These are phyloP conservation scores for Auriscalpium microsporum DNA, from an alignment of 768 basidiomycete genomes.

Conservation along the genomic window DNA sequence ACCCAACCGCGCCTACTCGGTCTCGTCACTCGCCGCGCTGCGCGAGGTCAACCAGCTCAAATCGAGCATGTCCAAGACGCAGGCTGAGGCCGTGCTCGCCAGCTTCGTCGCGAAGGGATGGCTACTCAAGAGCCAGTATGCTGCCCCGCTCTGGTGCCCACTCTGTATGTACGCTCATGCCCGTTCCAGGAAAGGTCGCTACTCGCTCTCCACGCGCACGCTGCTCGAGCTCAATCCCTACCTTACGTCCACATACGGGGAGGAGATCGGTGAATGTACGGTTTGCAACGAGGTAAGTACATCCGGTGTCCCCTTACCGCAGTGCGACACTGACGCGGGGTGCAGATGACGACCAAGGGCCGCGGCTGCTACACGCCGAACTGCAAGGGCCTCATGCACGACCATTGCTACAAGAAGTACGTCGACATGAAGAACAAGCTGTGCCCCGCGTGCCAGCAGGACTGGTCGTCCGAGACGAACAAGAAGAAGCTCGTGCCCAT, in stretches of 20 bases:
- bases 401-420: slow-evolving; percentile 51
- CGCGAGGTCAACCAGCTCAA: slow-evolving; percentile 53
- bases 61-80: slow-evolving; percentile 61
- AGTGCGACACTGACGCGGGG: background rate
- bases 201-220: slow-evolving; percentile 68
- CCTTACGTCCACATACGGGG: slow-evolving; percentile 62
- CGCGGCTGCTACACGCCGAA: slow-evolving; percentile 49
- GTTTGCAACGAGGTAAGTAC: slow-evolving; percentile 59
- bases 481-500: slow-evolving; percentile 42
- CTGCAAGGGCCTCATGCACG: slow-evolving; percentile 59
- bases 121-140: slow-evolving; percentile 68
- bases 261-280: slow-evolving; percentile 64
- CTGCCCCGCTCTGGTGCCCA: slow-evolving; percentile 3
- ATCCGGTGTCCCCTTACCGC: background rate
- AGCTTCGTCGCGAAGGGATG: slow-evolving; percentile 83
- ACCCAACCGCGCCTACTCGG: slow-evolving; percentile 61
- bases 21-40: slow-evolving; percentile 69
- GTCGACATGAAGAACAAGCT: slow-evolving; percentile 28
- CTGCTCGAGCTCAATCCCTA: slow-evolving; percentile 68
- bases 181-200: slow-evolving; percentile 41
- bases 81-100: slow-evolving; percentile 60
- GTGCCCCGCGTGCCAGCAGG: slow-evolving; percentile 50
- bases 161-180: background rate
- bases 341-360: slow-evolving; percentile 62
- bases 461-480: slow-evolving; percentile 51